phyloP scores from a whole-genome alignment of 495 filamentous ascomycete genomes.

The Annulohypoxylon nitens region DNA sequence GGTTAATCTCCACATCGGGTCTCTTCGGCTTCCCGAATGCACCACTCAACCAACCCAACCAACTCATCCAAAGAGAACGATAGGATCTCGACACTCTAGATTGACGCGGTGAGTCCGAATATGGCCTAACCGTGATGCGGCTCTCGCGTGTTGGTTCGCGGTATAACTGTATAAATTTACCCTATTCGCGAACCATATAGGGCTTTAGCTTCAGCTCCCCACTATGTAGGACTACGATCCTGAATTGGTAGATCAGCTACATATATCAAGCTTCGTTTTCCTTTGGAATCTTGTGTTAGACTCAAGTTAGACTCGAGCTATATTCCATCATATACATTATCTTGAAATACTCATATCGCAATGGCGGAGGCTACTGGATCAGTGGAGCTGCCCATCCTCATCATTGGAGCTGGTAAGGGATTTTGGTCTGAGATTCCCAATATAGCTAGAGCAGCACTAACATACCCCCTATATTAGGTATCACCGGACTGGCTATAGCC shows the following conservation, averaged over 20 bases:
- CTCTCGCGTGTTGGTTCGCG: background rate
- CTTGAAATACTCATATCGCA: background rate
- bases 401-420: conserved; percentile 49
- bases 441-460: conserved; percentile 14
- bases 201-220: background rate
- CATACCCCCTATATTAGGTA: conserved; percentile 35
- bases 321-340: background rate
- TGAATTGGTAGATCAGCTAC: background rate
- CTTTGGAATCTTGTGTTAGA: background rate
- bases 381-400: conserved; percentile 42
- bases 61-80: no score
- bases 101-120: no score
- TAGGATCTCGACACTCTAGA: no score
- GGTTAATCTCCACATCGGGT: conserved; percentile 4
- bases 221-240: background rate
- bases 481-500: conserved; percentile 47
- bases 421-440: background rate
- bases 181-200: background rate
- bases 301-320: background rate
- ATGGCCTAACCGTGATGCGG: background rate
- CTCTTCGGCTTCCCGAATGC: background rate
- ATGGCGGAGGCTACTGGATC: conserved; percentile 26
- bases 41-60: no score
- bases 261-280: background rate
- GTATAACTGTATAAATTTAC: background rate